Evolutionary conservation across 345 rosid species (phyloP).

Genomic region (Gynandropsis gynandra): DNA sequence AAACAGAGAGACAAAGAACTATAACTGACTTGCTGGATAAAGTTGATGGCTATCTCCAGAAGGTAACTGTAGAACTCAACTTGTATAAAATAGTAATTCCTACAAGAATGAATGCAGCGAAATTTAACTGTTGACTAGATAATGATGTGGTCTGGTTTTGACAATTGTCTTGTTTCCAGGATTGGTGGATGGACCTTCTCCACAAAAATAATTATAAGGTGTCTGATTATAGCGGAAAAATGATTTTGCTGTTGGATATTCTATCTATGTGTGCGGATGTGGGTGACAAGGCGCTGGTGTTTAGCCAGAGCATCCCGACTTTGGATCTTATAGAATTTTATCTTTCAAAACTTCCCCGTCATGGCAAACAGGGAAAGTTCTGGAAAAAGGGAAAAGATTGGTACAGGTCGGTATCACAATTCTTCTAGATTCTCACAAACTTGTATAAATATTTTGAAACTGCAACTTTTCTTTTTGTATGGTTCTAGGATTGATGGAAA

Average conservation of each 20-base stretch:
- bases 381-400: conserved; percentile 98
- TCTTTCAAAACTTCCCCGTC: conserved; percentile 76
- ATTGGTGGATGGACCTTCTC: conserved; percentile 98
- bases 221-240: conserved; percentile 80
- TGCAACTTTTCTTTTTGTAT: conserved; percentile 17
- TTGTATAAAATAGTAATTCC: conserved; percentile 7
- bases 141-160: neutral
- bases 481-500: conserved; percentile 83
- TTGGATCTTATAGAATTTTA: conserved; percentile 92
- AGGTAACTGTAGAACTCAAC: conserved; percentile 38
- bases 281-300: conserved; percentile 87
- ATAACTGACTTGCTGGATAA: conserved; percentile 45
- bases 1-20: conserved; percentile 56
- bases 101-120: neutral
- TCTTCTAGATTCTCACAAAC: conserved; percentile 2
- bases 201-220: conserved; percentile 61
- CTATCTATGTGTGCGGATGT: conserved; percentile 63
- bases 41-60: conserved; percentile 57
- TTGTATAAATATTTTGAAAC: conserved; percentile 14
- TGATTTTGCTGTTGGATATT: conserved; percentile 93
- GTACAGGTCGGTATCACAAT: conserved; percentile 69
- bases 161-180: conserved; percentile 39
- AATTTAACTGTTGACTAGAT: neutral
- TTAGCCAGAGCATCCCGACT: conserved; percentile 98
- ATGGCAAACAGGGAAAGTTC: conserved; percentile 60